Evolutionary conservation across 352 stramenopile species (phyloP), one percentile per base, ranked within the genome.

Genomic region (Globisporangium viniferum): DNA sequence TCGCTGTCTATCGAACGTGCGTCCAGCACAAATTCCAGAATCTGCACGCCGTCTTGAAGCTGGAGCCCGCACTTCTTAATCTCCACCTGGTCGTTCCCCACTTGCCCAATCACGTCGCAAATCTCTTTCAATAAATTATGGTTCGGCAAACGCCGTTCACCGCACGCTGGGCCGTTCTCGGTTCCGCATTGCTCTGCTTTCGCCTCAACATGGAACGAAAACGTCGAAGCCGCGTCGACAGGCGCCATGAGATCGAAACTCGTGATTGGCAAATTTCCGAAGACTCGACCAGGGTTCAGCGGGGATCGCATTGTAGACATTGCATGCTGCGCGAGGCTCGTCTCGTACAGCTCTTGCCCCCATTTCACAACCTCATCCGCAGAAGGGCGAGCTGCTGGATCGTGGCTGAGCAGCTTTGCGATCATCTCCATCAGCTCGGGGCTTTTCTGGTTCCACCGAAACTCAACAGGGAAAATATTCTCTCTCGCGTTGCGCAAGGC

Each of bases 121-220:
- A 95, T 73, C 69, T 92, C 76, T 72, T 93, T 90, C 69, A 95
- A 85, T 80, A 95, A 85, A 74, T 93, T 88, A 86, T 95, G 87
- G 70, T 93, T 92, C 22, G 85, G 85, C 58, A 91, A 71, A 33
- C 80, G 78, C 35, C 78, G 78, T 49, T 89, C 82, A n/a, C 72
- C 72, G 27, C 78, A 75, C 59, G 73, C 65, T 33, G 75, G 70
- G 39, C 81, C 73, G 36, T 75, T 73, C 31, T 79, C 79, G 10
- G 72, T 66, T 8, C 48, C 48, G 20, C 70, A 78, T 58, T 79
- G 56, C 33, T 82, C 82, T 49, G 79, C 79, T 12, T 73, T 71
- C 53, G 86, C 84, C 64, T 91, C 82, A 27, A 95, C 84, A 64
- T 93, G 86, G 46, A 88, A 73, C 67, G 75, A 83, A 76, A 89